Base-by-base conservation (phyloP, 805 yeast species). In the Hanseniaspora nectarophila region DNA sequence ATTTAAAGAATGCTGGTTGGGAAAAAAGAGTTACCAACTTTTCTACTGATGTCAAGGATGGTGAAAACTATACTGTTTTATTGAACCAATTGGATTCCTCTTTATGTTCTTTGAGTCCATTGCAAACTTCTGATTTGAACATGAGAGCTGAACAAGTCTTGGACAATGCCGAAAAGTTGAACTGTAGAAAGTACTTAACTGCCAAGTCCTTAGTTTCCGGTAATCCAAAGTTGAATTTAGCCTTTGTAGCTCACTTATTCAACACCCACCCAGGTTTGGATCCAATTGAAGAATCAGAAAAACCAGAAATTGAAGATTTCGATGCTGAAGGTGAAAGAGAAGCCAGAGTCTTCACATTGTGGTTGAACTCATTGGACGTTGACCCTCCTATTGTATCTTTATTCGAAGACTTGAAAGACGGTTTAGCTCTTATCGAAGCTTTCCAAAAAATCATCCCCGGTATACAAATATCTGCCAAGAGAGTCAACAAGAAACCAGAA, bases 291-390 rank as follows among this genome's bases (percentile, higher is more conserved):
- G 97, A 89, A 69, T 74, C 72, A 54, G 97, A 90, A 67, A 83
- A 81, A 60, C 85, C 92, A 28, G 97, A 89, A 65, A 86, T 92
- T 60, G 98, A 92, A 71, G 97, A 87, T 59, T 92, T 92, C 63
- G 98, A 92, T 66, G 98, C 98, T 24, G 98, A 92, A 70, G 98
- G 98, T 57, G 98, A 92, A 71, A 85, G 98, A 71, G 98, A 92
- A 71, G 98, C 98, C 3, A 79, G 98, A 67, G 98, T 92, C 12
- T 92, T 92, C 70, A 92, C 98, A 5, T 72, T 92, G 62, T 92
- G 98, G 98, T 78, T 92, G 64, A 92, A 92, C 70, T 87, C 96
- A 1, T 75, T 92, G 61, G 97, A 92, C 59, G 97, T 92, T 15
- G 92, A 89, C 57, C 97, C 97, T 26, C 85, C 96, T 24, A 90